These are phyloP conservation scores for Erigeron canadensis DNA, from an alignment of 129 eudicot genomes.

Conservation along the genomic window DNA sequence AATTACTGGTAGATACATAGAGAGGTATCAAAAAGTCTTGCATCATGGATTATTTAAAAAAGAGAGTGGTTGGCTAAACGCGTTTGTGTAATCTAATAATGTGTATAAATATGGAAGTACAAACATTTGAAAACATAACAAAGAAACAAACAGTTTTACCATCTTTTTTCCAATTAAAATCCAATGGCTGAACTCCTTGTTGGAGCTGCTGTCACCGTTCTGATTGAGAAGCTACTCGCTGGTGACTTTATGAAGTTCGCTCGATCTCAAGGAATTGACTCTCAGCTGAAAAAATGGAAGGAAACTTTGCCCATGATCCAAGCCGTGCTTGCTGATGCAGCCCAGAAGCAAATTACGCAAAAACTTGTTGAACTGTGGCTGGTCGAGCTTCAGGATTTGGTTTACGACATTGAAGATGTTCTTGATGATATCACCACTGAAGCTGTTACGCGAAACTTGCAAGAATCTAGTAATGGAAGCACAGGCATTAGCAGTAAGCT, in stretches of 20 bases:
- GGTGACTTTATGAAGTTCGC: background rate
- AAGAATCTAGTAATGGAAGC: background rate
- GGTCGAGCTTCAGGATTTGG: background rate
- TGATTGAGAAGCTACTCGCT: background rate
- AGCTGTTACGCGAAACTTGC: background rate
- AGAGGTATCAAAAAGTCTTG: no score
- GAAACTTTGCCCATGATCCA: background rate
- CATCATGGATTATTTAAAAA: no score
- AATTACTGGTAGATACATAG: no score
- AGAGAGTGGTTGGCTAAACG: no score
- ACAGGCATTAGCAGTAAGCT: background rate
- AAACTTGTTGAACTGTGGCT: background rate
- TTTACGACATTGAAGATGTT: conserved; percentile 13
- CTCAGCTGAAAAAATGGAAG: conserved; percentile 8
- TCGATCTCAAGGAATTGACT: background rate
- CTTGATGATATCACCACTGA: background rate
- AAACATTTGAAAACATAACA: no score
- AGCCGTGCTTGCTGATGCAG: background rate
- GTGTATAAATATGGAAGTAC: no score
- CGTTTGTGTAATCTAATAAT: no score
- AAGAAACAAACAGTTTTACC: background rate
- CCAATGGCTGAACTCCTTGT: background rate
- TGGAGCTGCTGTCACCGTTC: background rate
- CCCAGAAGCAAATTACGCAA: background rate
- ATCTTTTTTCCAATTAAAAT: background rate